Evolutionary conservation across 2,329 filamentous ascomycete species (phyloP), one percentile per base, ranked within the genome.

Genomic region (Colletotrichum chrysophilum): DNA sequence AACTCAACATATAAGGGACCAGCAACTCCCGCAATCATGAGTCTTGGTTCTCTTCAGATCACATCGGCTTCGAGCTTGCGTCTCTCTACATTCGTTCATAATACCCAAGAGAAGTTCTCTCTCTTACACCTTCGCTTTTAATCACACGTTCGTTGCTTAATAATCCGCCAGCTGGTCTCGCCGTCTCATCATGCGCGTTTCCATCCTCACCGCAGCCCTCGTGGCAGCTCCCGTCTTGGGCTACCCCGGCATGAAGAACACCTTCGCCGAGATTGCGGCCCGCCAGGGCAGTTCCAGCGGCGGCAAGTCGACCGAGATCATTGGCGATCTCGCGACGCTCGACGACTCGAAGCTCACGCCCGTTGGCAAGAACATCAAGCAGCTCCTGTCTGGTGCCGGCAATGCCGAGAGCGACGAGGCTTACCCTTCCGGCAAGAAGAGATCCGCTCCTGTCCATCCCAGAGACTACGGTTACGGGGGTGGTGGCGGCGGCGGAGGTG

Each of bases 291-390:
- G 4, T 2, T 65, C 68, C 4, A 48, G 55, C 26, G 43, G 55
- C 16, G 74, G 74, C 5, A 62, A 75, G 30, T 75, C 72, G 18
- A 71, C 71, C 48, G 72, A 75, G 61, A 18, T 75, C 62, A 78
- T 88, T 16, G 87, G 86, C 16, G 86, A 88, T 71, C 83, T 88
- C 13, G 75, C 77, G 26, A 80, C 71, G 2, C 77, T 86, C 3
- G 73, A 70, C 1, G 79, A 80, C 68, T 78, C 74, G 10, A 76
- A 84, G 24, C 82, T 86, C 26, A 83, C 84, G 1, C 66, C 79
- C 3, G 80, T 82, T 2, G 86, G 85, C 21, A 72, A 78, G 14
- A 78, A 81, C 21, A 84, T 88, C 5, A 38, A 38, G 18, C 30
- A 38, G 14, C 32, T 72, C 32, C 34, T 48, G 1, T 78, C 80